Base-by-base conservation (phyloP, 148 eudicot species). In the Rhododendron molle region DNA sequence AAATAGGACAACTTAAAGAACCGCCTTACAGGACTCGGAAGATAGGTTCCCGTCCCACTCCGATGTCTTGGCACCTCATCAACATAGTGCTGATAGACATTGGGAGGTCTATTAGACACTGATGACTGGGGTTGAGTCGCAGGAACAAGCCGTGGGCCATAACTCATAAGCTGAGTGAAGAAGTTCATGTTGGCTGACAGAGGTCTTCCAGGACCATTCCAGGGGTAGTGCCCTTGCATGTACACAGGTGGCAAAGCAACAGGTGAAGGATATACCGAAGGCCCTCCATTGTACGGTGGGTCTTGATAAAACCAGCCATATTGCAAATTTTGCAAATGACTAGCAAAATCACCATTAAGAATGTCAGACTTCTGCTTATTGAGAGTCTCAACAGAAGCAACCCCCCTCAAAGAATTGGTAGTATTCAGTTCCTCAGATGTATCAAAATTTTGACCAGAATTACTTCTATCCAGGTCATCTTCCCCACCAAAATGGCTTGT, bases 31-130 rank as follows among this genome's bases (percentile, higher is more conserved):
- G 91, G 99, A 88, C 90, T 93, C 18, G 98, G 99, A 76, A 96
- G 88, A 87, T 94, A 94, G 52, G 99, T 95, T 81, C 99, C 98
- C 20, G 98, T 96, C 86, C 99, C 98, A 88, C 92, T 91, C n/a
- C 97, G 94, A 81, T 90, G 88, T 91, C 92, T 92, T 4, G 94
- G 95, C 46, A 91, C 43, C 78, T 94, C 98, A 84, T 94, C 96
- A 50, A 79, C 91, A 89, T 90, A 92, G 13, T 26, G 92, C 81
- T 90, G 98, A 88, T 91, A 96, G 43, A 90, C 91, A 77, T 86
- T 78, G 76, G 90, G 83, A 46, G 93, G 93, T 90, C 96, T 90
- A 81, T 74, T 88, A 13, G 98, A 74, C 60, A 82, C 91, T 40
- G 93, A 83, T 20, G n/a, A 56, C 81, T 88, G 96, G 56, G 84